These are phyloP conservation scores for Penicillium chermesinum DNA, from an alignment of 495 filamentous ascomycete species.

Conservation along the genomic window DNA sequence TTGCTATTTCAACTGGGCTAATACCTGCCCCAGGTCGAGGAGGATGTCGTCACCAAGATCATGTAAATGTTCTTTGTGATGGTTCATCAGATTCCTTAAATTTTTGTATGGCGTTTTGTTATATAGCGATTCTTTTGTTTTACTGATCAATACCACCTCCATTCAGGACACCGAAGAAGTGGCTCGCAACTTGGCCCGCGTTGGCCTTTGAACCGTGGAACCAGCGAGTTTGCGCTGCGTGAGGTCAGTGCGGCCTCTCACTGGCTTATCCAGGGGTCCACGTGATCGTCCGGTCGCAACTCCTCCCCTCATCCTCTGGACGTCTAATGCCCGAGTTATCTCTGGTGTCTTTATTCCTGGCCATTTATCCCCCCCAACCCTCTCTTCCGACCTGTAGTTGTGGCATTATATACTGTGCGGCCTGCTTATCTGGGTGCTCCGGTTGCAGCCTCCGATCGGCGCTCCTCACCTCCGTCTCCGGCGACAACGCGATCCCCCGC, in stretches of 20 bases:
- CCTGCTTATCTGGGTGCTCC: not conserved
- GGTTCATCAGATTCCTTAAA: slow-evolving; percentile 13
- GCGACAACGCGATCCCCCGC: slow-evolving; percentile 15
- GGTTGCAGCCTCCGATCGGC: slow-evolving; percentile 24
- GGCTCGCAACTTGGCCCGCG: slow-evolving; percentile 23
- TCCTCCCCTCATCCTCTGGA: slow-evolving; percentile 8
- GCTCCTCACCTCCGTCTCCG: slow-evolving; percentile 18
- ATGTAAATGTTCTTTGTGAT: slow-evolving; percentile 55
- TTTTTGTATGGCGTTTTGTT: slow-evolving; percentile 9
- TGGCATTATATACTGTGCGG: not conserved
- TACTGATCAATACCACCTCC: slow-evolving; percentile 38
- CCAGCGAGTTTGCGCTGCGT: slow-evolving; percentile 35
- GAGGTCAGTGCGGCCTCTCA: slow-evolving; percentile 40
- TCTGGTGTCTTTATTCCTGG: too few species aligned
- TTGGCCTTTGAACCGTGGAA: slow-evolving; percentile 25
- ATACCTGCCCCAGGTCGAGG: slow-evolving; percentile 77
- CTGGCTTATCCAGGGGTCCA: slow-evolving; percentile 31
- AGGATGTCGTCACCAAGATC: slow-evolving; percentile 89
- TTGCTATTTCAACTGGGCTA: slow-evolving; percentile 42
- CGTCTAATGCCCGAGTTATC: too few species aligned
- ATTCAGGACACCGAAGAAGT: slow-evolving; percentile 32
- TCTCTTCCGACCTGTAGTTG: not conserved
- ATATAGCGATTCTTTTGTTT: slow-evolving; percentile 17
- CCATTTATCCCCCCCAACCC: not conserved
- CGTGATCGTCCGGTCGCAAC: slow-evolving; percentile 35